Evolutionary conservation across 2,329 filamentous ascomycete species (phyloP).

Genomic region (Seiridium cupressi): DNA sequence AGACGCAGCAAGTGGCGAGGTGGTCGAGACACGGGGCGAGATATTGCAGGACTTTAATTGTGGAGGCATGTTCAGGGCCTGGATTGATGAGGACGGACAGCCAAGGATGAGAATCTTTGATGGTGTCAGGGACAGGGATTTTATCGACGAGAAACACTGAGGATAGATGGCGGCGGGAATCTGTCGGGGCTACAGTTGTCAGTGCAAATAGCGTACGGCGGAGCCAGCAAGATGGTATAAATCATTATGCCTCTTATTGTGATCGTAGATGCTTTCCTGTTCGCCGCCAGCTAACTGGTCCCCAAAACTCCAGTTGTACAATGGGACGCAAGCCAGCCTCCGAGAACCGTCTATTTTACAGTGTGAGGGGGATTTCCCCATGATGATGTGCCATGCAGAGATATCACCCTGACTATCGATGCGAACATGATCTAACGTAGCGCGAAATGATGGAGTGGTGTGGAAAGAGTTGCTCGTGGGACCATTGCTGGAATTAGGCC

Average conservation of each 20-base stretch:
- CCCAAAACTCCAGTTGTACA: slow-evolving; percentile 11
- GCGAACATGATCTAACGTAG: slow-evolving; percentile 21
- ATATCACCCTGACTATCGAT: slow-evolving; percentile 11
- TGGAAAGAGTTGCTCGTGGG: not conserved
- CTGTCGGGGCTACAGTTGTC: not conserved
- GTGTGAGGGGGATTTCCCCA: slow-evolving; percentile 13
- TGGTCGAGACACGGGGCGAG: slow-evolving; percentile 41
- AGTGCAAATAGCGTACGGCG: not conserved
- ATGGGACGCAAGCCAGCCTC: slow-evolving; percentile 14
- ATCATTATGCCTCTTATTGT: slow-evolving; percentile 21
- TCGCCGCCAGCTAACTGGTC: slow-evolving; percentile 7
- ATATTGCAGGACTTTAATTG: slow-evolving; percentile 81
- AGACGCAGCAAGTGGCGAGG: slow-evolving; percentile 37
- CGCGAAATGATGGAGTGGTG: slow-evolving; percentile 24
- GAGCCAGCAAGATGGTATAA: not conserved
- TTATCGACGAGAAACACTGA: not conserved
- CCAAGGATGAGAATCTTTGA: slow-evolving; percentile 59
- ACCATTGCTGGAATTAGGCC: slow-evolving; percentile 22
- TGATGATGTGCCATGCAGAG: slow-evolving; percentile 19
- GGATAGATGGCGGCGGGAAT: not conserved
- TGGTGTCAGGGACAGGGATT: slow-evolving; percentile 25
- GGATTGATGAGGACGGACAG: slow-evolving; percentile 62
- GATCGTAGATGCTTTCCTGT: slow-evolving; percentile 13
- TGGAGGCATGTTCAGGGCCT: slow-evolving; percentile 84
- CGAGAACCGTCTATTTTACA: slow-evolving; percentile 26